Conservation (phyloP, 2,329 filamentous ascomycete species). For the Fusarium albidum region DNA sequence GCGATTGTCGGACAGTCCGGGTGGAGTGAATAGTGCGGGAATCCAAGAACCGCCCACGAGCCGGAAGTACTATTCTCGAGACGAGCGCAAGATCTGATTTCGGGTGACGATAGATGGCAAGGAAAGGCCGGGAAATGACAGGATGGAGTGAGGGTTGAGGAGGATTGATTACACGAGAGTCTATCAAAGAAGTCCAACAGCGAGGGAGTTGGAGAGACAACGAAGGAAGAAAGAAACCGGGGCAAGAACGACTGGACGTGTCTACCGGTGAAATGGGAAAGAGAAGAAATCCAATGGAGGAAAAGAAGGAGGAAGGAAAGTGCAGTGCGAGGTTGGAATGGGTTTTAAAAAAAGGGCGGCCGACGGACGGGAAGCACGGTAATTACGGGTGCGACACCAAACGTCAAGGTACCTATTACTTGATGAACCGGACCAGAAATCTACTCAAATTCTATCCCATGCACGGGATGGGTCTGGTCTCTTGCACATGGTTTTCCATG, state of each 20-base stretch:
- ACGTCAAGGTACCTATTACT: no score
- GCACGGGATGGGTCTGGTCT: conserved; percentile 31
- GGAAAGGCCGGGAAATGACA: conserved; percentile 26
- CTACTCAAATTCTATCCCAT: conserved; percentile 5
- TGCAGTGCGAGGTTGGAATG: conserved; percentile 34
- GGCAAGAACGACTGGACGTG: conserved; percentile 19
- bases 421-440: neutral
- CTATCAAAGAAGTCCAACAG: conserved; percentile 45
- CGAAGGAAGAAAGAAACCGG: conserved; percentile 37
- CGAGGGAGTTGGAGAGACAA: conserved; percentile 46
- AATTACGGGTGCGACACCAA: conserved; percentile 1
- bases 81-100: neutral
- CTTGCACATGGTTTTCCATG: neutral
- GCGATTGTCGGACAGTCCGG: conserved; percentile 8
- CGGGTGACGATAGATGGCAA: conserved; percentile 17
- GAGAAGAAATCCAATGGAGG: conserved; percentile 29
- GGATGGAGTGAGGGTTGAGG: conserved; percentile 26
- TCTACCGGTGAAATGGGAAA: conserved; percentile 32
- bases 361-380: no score
- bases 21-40: conserved; percentile 17
- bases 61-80: conserved; percentile 7
- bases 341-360: conserved; percentile 32
- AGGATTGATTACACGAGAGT: conserved; percentile 33
- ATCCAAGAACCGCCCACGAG: neutral
- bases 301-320: conserved; percentile 23